Base-by-base conservation (phyloP, 768 basidiomycete species). In the Termitomyces eurrhizus region DNA sequence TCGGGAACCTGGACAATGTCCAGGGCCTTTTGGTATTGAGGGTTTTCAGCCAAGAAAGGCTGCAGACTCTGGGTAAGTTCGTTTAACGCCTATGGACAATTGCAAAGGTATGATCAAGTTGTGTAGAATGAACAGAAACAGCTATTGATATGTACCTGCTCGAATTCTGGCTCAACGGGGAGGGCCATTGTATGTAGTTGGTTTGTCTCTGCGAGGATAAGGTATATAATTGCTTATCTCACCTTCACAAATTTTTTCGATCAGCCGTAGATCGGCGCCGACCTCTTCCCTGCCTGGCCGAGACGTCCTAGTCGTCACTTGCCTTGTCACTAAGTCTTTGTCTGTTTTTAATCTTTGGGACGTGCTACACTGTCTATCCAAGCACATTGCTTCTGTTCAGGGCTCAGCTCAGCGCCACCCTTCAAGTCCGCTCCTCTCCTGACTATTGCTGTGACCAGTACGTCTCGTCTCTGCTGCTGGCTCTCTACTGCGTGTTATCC, bases 131-230 rank as follows among this genome's bases (percentile, higher is more conserved):
- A 13, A 41, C 44, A 32, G 46, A 13, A 46, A 33, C 26, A 50
- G 52, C 11, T 42, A 11, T 13, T 8, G 1, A 66, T 64, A 21
- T 9, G 21, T 49, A 80, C 80, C 77, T 85, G 86, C 69, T 88
- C 81, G 75, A 86, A 89, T 75, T 89, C 87, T 70, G 87, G 86
- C 74, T 89, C 86, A 58, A 73, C 65, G 57, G 84, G 80, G 57
- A 74, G 72, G 67, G 78, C 75, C 77, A 80, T 78, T n/a, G 9
- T 44, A n/a, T 44, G 18, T 8, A 1, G 8, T 14, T 5, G 14
- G 14, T 39, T 0, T 39, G 3, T 3, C 6, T 41, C 18, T 42
- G 7, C 41, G 16, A 11, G 11, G 39, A 9, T 14, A 14, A 16
- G 14, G n/a, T 4, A n/a, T 42, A 14, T 4, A 44, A 21, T 21